Conservation (phyloP, 768 basidiomycete species). For the Hygrocybe punicea region DNA sequence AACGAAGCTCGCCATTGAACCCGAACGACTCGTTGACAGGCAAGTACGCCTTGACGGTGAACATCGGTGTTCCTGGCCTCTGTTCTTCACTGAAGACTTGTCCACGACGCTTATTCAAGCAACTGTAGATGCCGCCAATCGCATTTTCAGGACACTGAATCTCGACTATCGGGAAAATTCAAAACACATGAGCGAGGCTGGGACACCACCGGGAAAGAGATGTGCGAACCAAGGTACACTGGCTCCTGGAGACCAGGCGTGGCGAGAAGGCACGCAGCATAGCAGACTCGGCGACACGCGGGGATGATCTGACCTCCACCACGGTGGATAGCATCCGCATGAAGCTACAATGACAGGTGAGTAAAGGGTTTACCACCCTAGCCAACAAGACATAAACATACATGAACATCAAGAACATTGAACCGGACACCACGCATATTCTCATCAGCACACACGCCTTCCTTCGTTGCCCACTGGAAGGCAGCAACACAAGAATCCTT, state of each 20-base stretch:
- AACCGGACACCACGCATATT: conserved; percentile 97
- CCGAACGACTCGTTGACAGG: conserved; percentile 93
- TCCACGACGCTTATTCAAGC: conserved; percentile 94
- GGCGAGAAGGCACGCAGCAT: conserved; percentile 92
- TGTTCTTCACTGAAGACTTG: conserved; percentile 99
- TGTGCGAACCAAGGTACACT: conserved; percentile 74
- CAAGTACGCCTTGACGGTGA: conserved; percentile 96
- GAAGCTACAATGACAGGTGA: conserved; percentile 52
- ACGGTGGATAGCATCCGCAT: conserved; percentile 98
- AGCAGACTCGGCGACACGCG: conserved; percentile 91
- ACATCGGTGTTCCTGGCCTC: conserved; percentile 96
- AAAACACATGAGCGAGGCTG: conserved; percentile 3
- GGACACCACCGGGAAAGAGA: background rate
- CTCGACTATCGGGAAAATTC: conserved; percentile 58
- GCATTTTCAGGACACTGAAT: conserved; percentile 97
- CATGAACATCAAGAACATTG: conserved; percentile 95
- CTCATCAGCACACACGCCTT: conserved; percentile 95
- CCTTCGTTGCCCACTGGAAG: conserved; percentile 99
- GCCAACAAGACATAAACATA: conserved; percentile 35
- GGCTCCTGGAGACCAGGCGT: conserved; percentile 93
- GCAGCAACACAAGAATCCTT: conserved; percentile 99
- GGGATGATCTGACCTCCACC: conserved; percentile 99
- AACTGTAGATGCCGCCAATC: conserved; percentile 95
- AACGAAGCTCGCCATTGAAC: conserved; percentile 94
- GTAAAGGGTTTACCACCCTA: background rate